phyloP scores from a whole-genome alignment of 257 asterid species.

The Fraxinus quadrangulata region DNA sequence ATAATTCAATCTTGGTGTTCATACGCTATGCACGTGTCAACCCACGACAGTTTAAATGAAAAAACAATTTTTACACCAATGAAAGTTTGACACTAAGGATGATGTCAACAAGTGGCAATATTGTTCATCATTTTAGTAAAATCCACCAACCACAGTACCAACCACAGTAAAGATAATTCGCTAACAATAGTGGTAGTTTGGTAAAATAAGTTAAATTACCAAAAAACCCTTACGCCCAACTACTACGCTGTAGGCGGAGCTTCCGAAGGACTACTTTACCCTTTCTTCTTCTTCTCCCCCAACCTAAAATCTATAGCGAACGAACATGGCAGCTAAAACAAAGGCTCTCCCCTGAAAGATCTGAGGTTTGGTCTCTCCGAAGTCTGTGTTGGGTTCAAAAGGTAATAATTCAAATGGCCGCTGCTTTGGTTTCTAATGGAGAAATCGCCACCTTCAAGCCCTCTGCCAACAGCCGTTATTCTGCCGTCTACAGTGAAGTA shows the following conservation, averaged over 20 bases:
- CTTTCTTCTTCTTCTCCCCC: not conserved
- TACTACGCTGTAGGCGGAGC: slow-evolving; percentile 24
- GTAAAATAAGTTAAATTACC: slow-evolving; percentile 1
- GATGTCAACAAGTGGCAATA: no score
- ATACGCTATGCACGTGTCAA: no score
- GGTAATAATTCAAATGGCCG: slow-evolving; percentile 40
- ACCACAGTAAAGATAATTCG: not conserved
- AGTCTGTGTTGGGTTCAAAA: not conserved
- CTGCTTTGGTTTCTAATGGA: slow-evolving; percentile 42
- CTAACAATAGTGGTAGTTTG: not conserved
- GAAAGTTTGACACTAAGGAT: no score
- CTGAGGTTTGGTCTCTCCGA: slow-evolving; percentile 25
- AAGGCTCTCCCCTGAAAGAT: slow-evolving; percentile 24
- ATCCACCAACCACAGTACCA: not conserved
- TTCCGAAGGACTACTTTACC: slow-evolving; percentile 36
- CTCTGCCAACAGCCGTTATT: slow-evolving; percentile 42
- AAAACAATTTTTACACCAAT: no score
- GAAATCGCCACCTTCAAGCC: slow-evolving; percentile 31
- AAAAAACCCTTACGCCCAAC: slow-evolving; percentile 17
- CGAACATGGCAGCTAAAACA: slow-evolving; percentile 17
- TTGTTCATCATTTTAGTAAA: no score
- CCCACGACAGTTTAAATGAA: no score
- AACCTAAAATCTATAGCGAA: not conserved
- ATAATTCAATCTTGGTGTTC: no score
- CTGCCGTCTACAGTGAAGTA: slow-evolving; percentile 68